Conservation (phyloP, 345 rosid genomes). For the Stellera chamaejasme region DNA sequence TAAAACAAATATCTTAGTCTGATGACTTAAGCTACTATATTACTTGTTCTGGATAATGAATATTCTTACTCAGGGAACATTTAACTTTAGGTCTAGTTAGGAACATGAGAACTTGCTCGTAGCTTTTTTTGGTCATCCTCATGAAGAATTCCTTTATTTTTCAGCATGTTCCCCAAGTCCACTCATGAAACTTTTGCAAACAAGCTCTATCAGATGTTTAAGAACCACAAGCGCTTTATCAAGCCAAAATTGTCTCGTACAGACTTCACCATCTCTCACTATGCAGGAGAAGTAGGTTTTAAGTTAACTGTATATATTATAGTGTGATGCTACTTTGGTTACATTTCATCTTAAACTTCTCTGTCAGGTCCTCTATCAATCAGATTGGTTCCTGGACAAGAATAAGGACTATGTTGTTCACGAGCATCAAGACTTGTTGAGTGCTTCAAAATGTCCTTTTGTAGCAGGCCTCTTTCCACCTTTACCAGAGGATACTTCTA, state of each 20-base stretch:
- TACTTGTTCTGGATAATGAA: too few relatives aligned
- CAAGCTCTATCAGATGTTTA: constrained; percentile 94
- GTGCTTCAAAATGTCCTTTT: constrained; percentile 71
- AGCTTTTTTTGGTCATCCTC: too few relatives aligned
- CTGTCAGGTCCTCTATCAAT: constrained; percentile 83
- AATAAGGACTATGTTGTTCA: constrained; percentile 96
- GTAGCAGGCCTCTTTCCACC: constrained; percentile 90
- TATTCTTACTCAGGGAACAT: too few relatives aligned
- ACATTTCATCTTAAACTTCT: background rate
- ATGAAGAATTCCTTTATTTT: background rate
- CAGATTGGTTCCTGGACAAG: constrained; percentile 92
- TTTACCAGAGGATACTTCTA: constrained; percentile 78
- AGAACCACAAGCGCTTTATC: constrained; percentile 80
- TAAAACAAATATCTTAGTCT: too few relatives aligned
- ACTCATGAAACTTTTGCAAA: constrained; percentile 95
- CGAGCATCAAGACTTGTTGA: constrained; percentile 86
- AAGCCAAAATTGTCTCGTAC: constrained; percentile 96
- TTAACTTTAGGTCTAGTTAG: too few relatives aligned
- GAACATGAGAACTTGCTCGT: too few relatives aligned
- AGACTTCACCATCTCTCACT: constrained; percentile 82
- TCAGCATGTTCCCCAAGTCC: constrained; percentile 99
- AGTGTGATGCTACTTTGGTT: background rate
- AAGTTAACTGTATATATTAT: constrained; percentile 5
- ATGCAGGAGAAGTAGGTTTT: constrained; percentile 80
- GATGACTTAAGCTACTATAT: too few relatives aligned